A percentile compares a stretch with the other conserved stretches of the same genome.
These are phyloP conservation scores for Rosa multiflora DNA, from an alignment of 306 rosid genomes.

Conservation along the genomic window DNA sequence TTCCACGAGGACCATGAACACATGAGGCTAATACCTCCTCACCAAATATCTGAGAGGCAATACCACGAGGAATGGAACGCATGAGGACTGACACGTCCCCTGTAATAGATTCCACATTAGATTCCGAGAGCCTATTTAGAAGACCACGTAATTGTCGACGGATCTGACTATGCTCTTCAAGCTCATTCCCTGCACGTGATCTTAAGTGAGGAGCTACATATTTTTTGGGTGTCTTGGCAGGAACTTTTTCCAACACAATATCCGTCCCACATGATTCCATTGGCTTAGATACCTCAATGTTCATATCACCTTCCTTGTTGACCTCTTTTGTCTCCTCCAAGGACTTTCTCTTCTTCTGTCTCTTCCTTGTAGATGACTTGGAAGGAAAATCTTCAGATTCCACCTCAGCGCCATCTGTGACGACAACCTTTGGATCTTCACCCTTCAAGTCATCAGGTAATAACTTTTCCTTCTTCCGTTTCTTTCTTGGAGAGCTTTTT, in stretches of 20 bases:
- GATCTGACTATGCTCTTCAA: conserved; percentile 66
- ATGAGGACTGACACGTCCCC: conserved; percentile 59
- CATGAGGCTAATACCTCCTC: conserved; percentile 80
- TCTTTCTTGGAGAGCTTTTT: conserved; percentile 36
- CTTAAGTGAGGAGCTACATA: conserved; percentile 79
- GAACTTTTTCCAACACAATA: conserved; percentile 26
- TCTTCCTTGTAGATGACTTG: conserved; percentile 29
- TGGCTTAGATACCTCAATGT: conserved; percentile 18
- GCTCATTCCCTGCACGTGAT: conserved; percentile 59
- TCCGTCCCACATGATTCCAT: conserved; percentile 22
- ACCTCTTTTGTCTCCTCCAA: conserved; percentile 32
- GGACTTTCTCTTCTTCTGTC: conserved; percentile 46
- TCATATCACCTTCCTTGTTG: conserved; percentile 14
- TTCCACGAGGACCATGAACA: conserved; percentile 78
- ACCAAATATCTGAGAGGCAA: conserved; percentile 60
- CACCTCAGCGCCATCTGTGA: conserved; percentile 27
- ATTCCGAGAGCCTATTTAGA: conserved; percentile 67
- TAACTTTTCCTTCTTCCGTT: conserved; percentile 31
- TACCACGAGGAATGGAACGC: conserved; percentile 55
- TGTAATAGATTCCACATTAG: conserved; percentile 69
- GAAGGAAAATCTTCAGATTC: conserved; percentile 34
- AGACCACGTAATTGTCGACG: conserved; percentile 68
- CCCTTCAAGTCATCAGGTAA: conserved; percentile 8
- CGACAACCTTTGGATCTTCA: conserved; percentile 25
- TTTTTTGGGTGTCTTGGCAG: conserved; percentile 41